Conservation (phyloP, 805 yeast genomes). For the Ogataea zsoltii region DNA sequence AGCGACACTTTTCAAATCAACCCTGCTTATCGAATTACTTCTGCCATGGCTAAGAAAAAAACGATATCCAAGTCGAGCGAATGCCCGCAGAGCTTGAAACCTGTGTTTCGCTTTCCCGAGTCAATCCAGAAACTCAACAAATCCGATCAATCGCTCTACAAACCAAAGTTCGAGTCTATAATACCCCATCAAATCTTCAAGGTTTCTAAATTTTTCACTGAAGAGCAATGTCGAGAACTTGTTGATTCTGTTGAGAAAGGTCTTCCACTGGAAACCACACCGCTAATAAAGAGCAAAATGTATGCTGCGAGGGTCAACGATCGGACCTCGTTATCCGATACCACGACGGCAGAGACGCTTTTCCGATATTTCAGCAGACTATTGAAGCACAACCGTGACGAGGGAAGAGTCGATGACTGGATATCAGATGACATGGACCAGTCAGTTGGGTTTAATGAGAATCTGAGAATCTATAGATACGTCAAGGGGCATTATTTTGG, state of each 20-base stretch:
- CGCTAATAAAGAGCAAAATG: conserved; percentile 45
- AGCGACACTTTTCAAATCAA: no score
- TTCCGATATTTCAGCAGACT: conserved; percentile 44
- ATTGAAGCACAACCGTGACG: conserved; percentile 32
- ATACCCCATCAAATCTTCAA: conserved; percentile 41
- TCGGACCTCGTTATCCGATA: conserved; percentile 44
- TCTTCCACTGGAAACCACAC: conserved; percentile 45
- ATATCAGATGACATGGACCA: conserved; percentile 32
- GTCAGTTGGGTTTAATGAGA: conserved; percentile 55
- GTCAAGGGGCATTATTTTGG: conserved; percentile 58
- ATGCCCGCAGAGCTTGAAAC: no score
- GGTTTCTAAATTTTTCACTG: conserved; percentile 40
- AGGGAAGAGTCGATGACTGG: conserved; percentile 32
- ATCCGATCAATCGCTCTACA: conserved; percentile 3
- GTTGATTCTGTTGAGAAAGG: conserved; percentile 31
- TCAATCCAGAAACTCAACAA: conserved; percentile 1
- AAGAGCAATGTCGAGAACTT: conserved; percentile 41
- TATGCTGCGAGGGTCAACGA: conserved; percentile 63
- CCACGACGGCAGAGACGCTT: conserved; percentile 36
- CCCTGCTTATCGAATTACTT: no score
- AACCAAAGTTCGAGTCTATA: conserved; percentile 13
- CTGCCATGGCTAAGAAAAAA: no score
- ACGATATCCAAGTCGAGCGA: no score
- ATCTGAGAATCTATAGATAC: conserved; percentile 57
- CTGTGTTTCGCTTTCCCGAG: conserved; percentile 8